These are phyloP conservation scores for Lasiosphaeriaceae sp. DNA, from an alignment of 495 filamentous ascomycete species.

Conservation along the genomic window DNA sequence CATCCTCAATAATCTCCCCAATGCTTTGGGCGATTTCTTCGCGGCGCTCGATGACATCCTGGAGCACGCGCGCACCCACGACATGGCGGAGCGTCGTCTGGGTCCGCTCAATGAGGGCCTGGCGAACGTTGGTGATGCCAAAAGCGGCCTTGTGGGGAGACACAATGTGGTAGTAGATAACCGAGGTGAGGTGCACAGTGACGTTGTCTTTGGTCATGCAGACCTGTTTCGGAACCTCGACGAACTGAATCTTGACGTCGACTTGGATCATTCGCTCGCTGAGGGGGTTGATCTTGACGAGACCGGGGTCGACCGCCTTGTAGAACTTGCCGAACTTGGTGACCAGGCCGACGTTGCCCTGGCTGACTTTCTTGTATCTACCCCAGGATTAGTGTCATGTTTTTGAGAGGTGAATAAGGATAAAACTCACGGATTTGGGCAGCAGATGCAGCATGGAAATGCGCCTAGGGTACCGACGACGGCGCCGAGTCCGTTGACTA, in stretches of 20 bases:
- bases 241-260: slow-evolving; percentile 99
- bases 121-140: slow-evolving; percentile 89
- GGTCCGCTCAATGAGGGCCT: slow-evolving; percentile 94
- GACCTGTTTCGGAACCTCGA: slow-evolving; percentile 90
- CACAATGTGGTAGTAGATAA: slow-evolving; percentile 98
- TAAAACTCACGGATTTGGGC: slow-evolving; percentile 98
- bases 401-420: too few species aligned
- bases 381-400: too few species aligned
- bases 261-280: slow-evolving; percentile 85
- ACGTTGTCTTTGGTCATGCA: slow-evolving; percentile 99
- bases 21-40: slow-evolving; percentile 95
- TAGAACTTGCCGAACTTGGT: slow-evolving; percentile 97
- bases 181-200: slow-evolving; percentile 84
- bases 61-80: slow-evolving; percentile 90
- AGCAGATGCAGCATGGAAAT: slow-evolving; percentile 86
- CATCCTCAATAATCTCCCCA: slow-evolving; percentile 95
- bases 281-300: slow-evolving; percentile 97
- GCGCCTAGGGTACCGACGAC: slow-evolving; percentile 79
- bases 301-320: slow-evolving; percentile 91
- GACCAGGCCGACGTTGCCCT: slow-evolving; percentile 92
- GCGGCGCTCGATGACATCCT: slow-evolving; percentile 98
- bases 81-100: slow-evolving; percentile 98
- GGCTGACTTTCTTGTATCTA: slow-evolving; percentile 87
- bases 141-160: slow-evolving; percentile 97
- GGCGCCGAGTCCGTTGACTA: slow-evolving; percentile 72